These are phyloP conservation scores for Ceratocystis eucalypticola DNA, from an alignment of 2,329 filamentous ascomycete genomes.

Conservation along the genomic window DNA sequence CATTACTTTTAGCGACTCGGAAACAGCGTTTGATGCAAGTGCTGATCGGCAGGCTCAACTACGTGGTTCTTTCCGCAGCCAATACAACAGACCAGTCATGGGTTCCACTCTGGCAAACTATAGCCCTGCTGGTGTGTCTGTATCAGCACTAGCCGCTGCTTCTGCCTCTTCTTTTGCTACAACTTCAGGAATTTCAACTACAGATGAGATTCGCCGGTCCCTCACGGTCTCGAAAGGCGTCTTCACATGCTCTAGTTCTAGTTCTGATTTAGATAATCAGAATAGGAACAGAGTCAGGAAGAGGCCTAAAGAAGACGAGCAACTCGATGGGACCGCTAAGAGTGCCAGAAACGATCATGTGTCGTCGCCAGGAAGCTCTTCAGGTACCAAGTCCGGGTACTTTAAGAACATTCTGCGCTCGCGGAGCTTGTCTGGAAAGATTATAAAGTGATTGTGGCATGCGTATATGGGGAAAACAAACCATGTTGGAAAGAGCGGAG, in stretches of 20 bases:
- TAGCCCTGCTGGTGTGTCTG: not conserved
- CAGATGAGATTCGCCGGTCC: conserved; percentile 15
- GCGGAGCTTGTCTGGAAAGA: not conserved
- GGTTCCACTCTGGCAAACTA: conserved; percentile 20
- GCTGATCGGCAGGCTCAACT: conserved; percentile 15
- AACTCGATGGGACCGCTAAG: not conserved
- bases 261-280: too few relatives aligned
- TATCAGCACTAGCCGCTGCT: not conserved
- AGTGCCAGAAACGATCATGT: not conserved
- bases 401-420: not conserved
- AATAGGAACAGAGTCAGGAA: not conserved
- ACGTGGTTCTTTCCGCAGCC: conserved; percentile 18
- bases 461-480: not conserved
- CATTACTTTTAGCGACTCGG: not conserved
- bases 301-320: not conserved
- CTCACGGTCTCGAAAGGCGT: conserved; percentile 3
- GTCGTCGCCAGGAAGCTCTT: not conserved
- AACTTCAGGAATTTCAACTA: conserved; percentile 9
- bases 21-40: not conserved
- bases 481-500: too few relatives aligned
- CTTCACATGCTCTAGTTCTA: not conserved
- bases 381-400: not conserved
- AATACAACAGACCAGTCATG: conserved; percentile 22
- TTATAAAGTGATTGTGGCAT: not conserved
- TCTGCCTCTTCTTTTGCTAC: not conserved